A percentile compares a stretch with the other conserved stretches of the same genome.
Conservation (phyloP, 1,139 yeast genomes). For the Martiniozyma asiatica region DNA sequence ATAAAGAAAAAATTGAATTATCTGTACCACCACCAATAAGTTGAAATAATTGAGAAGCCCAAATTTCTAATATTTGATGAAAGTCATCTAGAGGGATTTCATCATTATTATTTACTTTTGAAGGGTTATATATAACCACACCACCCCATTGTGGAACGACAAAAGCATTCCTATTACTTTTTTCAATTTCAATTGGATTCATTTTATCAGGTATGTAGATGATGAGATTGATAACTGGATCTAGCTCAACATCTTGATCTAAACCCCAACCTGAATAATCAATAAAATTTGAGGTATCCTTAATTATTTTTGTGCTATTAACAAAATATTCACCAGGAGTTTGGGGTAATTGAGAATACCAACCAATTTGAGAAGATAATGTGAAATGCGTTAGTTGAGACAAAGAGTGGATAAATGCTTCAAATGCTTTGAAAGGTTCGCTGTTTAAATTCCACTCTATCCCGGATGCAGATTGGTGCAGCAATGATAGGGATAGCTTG, state of each 20-base stretch:
- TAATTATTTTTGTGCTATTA: constrained; percentile 5
- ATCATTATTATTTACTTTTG: constrained; percentile 22
- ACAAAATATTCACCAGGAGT: constrained; percentile 6
- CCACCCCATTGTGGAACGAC: constrained; percentile 91
- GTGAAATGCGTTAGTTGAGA: too few species aligned
- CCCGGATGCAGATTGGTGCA: too few species aligned
- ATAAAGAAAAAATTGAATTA: constrained; percentile 38
- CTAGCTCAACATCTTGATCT: constrained; percentile 32
- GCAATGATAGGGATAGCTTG: constrained; percentile 45
- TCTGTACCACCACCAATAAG: constrained; percentile 54
- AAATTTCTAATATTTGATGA: constrained; percentile 49
- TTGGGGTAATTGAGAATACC: constrained; percentile 29
- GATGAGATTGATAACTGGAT: constrained; percentile 61
- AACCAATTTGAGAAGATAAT: constrained; percentile 74
- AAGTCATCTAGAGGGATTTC: constrained; percentile 31
- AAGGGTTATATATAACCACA: constrained; percentile 38
- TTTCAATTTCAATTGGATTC: constrained; percentile 29
- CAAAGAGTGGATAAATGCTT: too few species aligned
- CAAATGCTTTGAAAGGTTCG: too few species aligned
- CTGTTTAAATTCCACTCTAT: constrained; percentile 38
- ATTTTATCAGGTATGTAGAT: constrained; percentile 49
- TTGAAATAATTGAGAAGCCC: constrained; percentile 63
- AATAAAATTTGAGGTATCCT: constrained; percentile 55
- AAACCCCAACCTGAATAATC: constrained; percentile 74
- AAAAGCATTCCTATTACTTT: constrained; percentile 52